phyloP scores from a whole-genome alignment of 2,329 filamentous ascomycete genomes.

The Colletotrichum tabaci region DNA sequence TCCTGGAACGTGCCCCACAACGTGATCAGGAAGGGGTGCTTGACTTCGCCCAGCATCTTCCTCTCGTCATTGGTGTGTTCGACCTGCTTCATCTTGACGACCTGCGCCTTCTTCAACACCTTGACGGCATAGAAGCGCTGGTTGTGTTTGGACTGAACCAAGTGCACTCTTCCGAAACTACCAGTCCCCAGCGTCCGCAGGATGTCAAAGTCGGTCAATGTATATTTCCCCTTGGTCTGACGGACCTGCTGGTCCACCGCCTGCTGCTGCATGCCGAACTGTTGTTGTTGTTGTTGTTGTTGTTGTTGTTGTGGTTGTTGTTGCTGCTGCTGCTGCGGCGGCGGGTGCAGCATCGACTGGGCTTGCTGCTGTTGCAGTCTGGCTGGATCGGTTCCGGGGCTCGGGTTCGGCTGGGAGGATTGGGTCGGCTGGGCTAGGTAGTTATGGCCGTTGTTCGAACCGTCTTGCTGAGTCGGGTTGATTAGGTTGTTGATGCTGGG shows the following conservation, averaged over 20 bases:
- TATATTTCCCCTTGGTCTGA: constrained; percentile 97
- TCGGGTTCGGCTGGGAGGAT: constrained; percentile 51
- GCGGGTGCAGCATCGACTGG: constrained; percentile 48
- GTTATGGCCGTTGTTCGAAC: constrained; percentile 42
- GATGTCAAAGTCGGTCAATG: constrained; percentile 89
- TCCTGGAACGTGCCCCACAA: constrained; percentile 99
- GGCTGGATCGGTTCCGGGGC: constrained; percentile 55
- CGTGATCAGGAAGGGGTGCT: constrained; percentile 97
- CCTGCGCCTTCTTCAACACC: constrained; percentile 97
- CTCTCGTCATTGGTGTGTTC: constrained; percentile 99
- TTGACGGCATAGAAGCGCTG: constrained; percentile 98
- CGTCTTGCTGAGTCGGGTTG: constrained; percentile 71
- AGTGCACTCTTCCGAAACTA: constrained; percentile 95
- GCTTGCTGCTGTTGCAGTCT: constrained; percentile 57
- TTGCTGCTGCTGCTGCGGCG: constrained; percentile 44
- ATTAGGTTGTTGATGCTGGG: constrained; percentile 89
- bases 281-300: constrained; percentile 45
- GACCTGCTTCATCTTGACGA: constrained; percentile 99
- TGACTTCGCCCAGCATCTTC: constrained; percentile 94
- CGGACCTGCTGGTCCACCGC: constrained; percentile 59
- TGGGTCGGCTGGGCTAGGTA: constrained; percentile 45
- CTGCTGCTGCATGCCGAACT: constrained; percentile 51
- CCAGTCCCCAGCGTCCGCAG: constrained; percentile 94
- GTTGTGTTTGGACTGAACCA: constrained; percentile 98
- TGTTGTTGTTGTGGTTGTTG: constrained; percentile 56